Evolutionary conservation across 352 stramenopile species (phyloP).

Genomic region (Phytophthora vignae): DNA sequence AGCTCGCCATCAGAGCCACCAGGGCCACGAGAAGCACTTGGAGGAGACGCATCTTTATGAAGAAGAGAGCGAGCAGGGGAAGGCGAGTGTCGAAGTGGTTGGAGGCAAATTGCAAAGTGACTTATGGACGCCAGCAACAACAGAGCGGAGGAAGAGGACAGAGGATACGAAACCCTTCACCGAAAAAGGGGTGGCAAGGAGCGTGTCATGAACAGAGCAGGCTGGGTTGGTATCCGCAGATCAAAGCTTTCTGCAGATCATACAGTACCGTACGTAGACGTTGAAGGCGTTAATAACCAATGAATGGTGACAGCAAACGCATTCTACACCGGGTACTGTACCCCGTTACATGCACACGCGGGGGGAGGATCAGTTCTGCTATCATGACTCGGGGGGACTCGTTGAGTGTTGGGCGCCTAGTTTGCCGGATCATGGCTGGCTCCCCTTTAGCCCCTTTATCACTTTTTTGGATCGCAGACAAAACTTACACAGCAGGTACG

Average conservation of each 20-base stretch:
- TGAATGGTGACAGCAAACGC: background rate
- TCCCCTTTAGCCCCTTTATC: background rate
- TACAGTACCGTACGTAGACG: background rate
- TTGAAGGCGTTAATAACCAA: background rate
- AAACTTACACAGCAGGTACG: background rate
- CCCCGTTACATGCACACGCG: too few relatives aligned
- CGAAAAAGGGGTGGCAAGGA: background rate
- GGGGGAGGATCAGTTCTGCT: background rate
- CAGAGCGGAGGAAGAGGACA: background rate
- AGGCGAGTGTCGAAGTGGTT: background rate
- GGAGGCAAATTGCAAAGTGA: conserved; percentile 20
- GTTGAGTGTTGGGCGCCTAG: background rate
- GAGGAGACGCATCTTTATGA: conserved; percentile 11
- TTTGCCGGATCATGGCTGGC: background rate
- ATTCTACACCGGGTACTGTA: background rate
- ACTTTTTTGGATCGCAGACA: background rate
- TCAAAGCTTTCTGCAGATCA: conserved; percentile 6
- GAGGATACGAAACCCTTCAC: background rate
- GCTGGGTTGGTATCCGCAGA: conserved; percentile 10
- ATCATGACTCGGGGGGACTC: background rate
- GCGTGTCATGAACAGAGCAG: too few relatives aligned
- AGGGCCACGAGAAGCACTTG: conserved; percentile 15
- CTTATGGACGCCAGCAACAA: background rate
- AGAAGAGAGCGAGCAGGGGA: background rate
- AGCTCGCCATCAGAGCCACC: conserved; percentile 9